A percentile compares a stretch with the other conserved stretches of the same genome.
phyloP scores from a whole-genome alignment of 805 yeast genomes.

The Clavispora vitiphila region DNA sequence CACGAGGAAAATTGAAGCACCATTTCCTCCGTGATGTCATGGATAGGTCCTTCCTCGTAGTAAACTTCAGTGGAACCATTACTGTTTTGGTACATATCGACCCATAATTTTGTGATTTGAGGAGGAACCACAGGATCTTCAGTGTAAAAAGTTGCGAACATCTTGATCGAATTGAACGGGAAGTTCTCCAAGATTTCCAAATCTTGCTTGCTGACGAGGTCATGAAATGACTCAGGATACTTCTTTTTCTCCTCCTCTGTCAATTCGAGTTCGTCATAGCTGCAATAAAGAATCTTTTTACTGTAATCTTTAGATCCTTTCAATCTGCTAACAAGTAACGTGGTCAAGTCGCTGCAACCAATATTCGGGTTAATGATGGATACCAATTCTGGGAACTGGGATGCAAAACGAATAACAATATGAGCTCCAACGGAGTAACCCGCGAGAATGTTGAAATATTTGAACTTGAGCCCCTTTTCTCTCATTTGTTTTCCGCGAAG shows the following conservation, averaged over 20 bases:
- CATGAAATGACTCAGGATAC: constrained; percentile 34
- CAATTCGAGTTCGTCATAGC: constrained; percentile 31
- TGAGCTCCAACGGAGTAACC: constrained; percentile 61
- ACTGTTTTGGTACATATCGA: constrained; percentile 22
- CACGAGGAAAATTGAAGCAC: constrained; percentile 26
- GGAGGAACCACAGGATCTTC: constrained; percentile 36
- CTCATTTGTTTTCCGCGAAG: constrained; percentile 13
- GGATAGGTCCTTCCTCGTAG: constrained; percentile 28
- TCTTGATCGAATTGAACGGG: constrained; percentile 24
- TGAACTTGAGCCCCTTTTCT: constrained; percentile 17
- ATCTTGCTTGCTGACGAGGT: constrained; percentile 25
- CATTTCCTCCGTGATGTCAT: constrained; percentile 33
- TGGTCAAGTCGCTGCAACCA: constrained; percentile 44
- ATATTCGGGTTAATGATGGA: constrained; percentile 45
- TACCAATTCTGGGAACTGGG: constrained; percentile 32
- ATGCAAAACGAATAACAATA: constrained; percentile 43
- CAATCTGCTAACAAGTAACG: constrained; percentile 41
- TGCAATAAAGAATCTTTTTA: constrained; percentile 27
- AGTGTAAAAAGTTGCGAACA: constrained; percentile 35
- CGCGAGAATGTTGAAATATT: constrained; percentile 33
- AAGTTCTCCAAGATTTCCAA: constrained; percentile 27
- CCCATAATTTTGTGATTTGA: constrained; percentile 27
- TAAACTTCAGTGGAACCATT: constrained; percentile 22
- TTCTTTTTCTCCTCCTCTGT: constrained; percentile 20
- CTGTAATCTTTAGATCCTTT: constrained; percentile 17